Conservation (phyloP, 495 filamentous ascomycete species). For the Daldinia decipiens region DNA sequence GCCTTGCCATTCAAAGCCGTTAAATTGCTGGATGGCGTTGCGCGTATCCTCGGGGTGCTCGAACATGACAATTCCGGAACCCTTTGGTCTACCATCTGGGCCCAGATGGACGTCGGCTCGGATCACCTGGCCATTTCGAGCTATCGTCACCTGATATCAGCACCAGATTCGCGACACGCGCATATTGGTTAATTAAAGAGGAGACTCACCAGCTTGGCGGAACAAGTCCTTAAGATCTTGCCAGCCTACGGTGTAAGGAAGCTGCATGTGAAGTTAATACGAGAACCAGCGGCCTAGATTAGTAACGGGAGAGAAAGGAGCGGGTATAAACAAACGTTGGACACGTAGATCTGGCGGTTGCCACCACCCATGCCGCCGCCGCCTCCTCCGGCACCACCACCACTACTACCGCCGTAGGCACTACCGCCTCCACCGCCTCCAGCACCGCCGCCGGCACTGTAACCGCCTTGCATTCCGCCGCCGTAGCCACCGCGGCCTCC, state of each 20-base stretch:
- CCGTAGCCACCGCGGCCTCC: conserved; percentile 74
- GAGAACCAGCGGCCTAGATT: conserved; percentile 35
- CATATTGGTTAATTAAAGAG: background rate
- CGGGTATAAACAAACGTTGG: conserved; percentile 84
- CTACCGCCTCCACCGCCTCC: conserved; percentile 58
- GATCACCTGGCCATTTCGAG: conserved; percentile 81
- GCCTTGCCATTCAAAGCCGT: conserved; percentile 98
- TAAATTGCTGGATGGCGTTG: conserved; percentile 95
- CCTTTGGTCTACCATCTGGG: conserved; percentile 91
- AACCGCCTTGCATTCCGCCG: conserved; percentile 58
- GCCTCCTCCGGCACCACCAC: conserved; percentile 53
- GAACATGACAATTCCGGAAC: conserved; percentile 96
- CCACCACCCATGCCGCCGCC: conserved; percentile 59
- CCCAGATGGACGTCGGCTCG: conserved; percentile 96
- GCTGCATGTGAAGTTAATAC: conserved; percentile 67
- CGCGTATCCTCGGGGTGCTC: conserved; percentile 93
- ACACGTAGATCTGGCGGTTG: conserved; percentile 93
- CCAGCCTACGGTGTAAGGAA: conserved; percentile 98
- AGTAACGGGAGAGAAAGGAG: conserved; percentile 37
- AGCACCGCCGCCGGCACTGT: conserved; percentile 43
- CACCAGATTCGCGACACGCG: background rate
- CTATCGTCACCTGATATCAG: conserved; percentile 44
- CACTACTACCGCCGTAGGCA: conserved; percentile 57
- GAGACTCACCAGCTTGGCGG: conserved; percentile 92
- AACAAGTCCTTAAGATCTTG: conserved; percentile 99